A percentile compares a stretch with the other conserved stretches of the same genome.
Evolutionary conservation across 2,329 filamentous ascomycete species (phyloP).

Genomic region (Fusarium sp.): DNA sequence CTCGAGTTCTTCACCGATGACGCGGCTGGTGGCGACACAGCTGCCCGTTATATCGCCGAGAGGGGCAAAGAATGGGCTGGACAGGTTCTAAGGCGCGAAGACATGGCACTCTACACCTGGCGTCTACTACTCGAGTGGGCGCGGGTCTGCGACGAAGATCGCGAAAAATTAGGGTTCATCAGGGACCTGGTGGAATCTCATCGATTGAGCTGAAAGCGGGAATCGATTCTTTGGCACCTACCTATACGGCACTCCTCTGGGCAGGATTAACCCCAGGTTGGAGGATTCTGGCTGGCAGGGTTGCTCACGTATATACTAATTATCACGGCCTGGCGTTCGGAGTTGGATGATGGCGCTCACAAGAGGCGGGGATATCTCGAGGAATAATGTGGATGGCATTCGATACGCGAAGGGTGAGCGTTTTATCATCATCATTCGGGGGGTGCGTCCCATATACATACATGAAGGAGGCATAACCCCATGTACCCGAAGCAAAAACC

Average conservation of each 20-base stretch:
- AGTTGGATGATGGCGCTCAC: slow-evolving; percentile 28
- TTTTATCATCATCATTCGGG: slow-evolving; percentile 2
- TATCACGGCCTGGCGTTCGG: slow-evolving; percentile 44
- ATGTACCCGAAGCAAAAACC: slow-evolving; percentile 16
- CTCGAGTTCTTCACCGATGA: slow-evolving; percentile 74
- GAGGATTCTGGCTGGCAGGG: background rate
- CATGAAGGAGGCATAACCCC: slow-evolving; percentile 19
- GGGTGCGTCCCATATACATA: slow-evolving; percentile 1
- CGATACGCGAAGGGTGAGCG: background rate
- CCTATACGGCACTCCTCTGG: slow-evolving; percentile 13
- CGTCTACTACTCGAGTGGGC: slow-evolving; percentile 70
- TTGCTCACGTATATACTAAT: slow-evolving; percentile 38
- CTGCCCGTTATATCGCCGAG: slow-evolving; percentile 70
- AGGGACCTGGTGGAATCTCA: slow-evolving; percentile 52
- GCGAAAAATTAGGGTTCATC: slow-evolving; percentile 58
- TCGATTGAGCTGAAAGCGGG: slow-evolving; percentile 10
- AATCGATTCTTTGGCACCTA: slow-evolving; percentile 21
- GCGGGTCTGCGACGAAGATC: slow-evolving; percentile 59
- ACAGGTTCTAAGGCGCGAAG: slow-evolving; percentile 70
- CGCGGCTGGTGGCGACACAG: slow-evolving; percentile 59
- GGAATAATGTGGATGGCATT: slow-evolving; percentile 30
- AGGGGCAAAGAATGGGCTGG: slow-evolving; percentile 71
- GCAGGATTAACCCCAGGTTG: background rate
- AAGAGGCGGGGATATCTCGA: slow-evolving; percentile 13
- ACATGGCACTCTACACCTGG: slow-evolving; percentile 76